These are phyloP conservation scores for Aspergillus sp. DNA, from an alignment of 2,329 filamentous ascomycete species.

Conservation along the genomic window DNA sequence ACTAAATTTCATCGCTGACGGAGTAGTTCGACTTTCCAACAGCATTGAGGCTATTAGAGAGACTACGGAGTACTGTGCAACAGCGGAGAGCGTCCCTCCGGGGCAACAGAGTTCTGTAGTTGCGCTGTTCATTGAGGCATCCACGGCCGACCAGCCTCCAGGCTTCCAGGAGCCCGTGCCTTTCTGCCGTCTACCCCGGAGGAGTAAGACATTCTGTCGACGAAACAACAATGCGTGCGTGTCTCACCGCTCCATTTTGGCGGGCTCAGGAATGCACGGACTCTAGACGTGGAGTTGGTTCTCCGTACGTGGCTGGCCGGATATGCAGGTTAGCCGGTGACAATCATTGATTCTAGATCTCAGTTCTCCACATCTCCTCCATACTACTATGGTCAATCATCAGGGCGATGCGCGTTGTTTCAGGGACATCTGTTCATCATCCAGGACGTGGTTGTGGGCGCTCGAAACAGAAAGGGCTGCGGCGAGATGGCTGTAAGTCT, in stretches of 20 bases:
- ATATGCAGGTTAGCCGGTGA: conserved; percentile 17
- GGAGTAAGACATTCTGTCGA: not conserved
- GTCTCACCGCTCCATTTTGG: conserved; percentile 7
- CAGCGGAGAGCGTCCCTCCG: not conserved
- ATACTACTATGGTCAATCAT: not conserved
- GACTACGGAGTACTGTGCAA: not conserved
- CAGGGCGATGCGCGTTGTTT: conserved; percentile 1
- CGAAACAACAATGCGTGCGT: not conserved
- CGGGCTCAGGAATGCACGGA: conserved; percentile 4
- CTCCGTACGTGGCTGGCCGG: conserved; percentile 6
- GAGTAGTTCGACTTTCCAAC: not conserved
- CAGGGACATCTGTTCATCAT: not conserved
- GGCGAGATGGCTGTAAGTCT: not conserved
- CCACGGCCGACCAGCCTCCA: not conserved
- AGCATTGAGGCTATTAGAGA: not conserved
- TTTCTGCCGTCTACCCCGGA: not conserved
- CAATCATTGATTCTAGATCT: conserved; percentile 17
- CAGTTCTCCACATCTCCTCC: conserved; percentile 1
- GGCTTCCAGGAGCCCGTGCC: not conserved
- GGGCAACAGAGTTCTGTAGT: not conserved
- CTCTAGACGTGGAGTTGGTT: conserved; percentile 1
- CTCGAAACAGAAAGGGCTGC: not conserved
- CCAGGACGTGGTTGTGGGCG: not conserved
- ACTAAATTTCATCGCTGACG: not conserved
- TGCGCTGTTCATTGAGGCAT: not conserved